phyloP scores from a whole-genome alignment of 2,329 filamentous ascomycete genomes.

The Parascedosporium putredinis region DNA sequence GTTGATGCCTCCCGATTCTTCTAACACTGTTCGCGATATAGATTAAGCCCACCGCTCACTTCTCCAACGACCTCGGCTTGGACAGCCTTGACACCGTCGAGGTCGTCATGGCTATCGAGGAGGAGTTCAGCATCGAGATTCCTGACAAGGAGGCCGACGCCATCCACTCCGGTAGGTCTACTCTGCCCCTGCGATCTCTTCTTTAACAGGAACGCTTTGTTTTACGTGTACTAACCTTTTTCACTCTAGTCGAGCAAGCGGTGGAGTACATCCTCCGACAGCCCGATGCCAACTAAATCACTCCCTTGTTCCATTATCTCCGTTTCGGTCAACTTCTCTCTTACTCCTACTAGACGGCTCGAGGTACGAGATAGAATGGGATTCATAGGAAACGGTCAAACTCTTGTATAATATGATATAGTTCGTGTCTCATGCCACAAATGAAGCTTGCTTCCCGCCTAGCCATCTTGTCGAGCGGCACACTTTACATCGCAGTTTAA shows the following conservation, averaged over 20 bases:
- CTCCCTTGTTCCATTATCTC: neutral
- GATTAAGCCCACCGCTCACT: slow-evolving; percentile 80
- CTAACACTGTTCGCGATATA: slow-evolving; percentile 26
- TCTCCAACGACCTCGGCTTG: slow-evolving; percentile 91
- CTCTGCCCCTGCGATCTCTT: neutral
- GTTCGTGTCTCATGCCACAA: slow-evolving; percentile 1
- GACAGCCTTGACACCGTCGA: slow-evolving; percentile 98
- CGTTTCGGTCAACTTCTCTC: neutral
- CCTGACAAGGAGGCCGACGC: slow-evolving; percentile 92
- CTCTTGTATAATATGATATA: slow-evolving; percentile 12
- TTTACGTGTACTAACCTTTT: neutral
- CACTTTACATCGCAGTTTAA: too few species aligned
- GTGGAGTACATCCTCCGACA: slow-evolving; percentile 89
- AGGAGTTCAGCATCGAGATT: slow-evolving; percentile 88
- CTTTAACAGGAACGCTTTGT: too few species aligned
- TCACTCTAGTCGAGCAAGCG: slow-evolving; percentile 69
- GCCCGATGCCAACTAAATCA: slow-evolving; percentile 67
- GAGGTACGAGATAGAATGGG: neutral
- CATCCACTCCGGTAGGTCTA: slow-evolving; percentile 77
- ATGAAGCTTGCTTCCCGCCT: too few species aligned
- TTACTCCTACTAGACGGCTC: neutral
- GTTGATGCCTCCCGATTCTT: neutral
- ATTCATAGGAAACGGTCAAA: neutral
- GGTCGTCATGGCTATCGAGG: slow-evolving; percentile 99
- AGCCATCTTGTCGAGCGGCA: too few species aligned